These are phyloP conservation scores for Hypoxylon sp. DNA, from an alignment of 2,329 filamentous ascomycete genomes.

Conservation along the genomic window DNA sequence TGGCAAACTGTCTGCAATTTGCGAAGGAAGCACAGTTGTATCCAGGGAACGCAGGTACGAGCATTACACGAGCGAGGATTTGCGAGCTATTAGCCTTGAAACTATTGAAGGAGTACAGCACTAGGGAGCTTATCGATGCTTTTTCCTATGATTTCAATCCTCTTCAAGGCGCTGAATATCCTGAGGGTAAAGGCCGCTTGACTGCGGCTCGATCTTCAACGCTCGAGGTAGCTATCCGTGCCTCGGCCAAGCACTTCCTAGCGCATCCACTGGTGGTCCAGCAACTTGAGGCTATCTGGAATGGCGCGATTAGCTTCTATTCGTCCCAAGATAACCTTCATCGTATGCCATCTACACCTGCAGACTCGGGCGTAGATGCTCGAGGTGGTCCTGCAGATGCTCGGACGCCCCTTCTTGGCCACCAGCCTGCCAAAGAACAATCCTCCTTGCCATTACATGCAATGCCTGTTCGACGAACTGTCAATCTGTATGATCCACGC, in stretches of 20 bases:
- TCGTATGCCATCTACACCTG: conserved; percentile 63
- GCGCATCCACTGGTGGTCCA: conserved; percentile 93
- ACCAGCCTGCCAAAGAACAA: conserved; percentile 53
- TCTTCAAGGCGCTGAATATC: conserved; percentile 74
- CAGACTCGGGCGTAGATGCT: conserved; percentile 45
- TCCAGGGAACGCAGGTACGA: conserved; percentile 87
- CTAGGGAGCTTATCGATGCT: conserved; percentile 91
- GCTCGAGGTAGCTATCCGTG: conserved; percentile 91
- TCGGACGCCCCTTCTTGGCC: conserved; percentile 67
- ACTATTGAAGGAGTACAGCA: conserved; percentile 89
- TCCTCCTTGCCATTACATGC: conserved; percentile 54
- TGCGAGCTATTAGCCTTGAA: conserved; percentile 94
- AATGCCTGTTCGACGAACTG: conserved; percentile 75
- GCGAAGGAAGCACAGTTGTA: conserved; percentile 86
- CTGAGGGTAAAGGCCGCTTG: conserved; percentile 60
- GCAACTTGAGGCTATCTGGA: conserved; percentile 98
- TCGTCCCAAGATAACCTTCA: conserved; percentile 89
- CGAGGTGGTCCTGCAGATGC: conserved; percentile 58
- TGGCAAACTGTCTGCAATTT: conserved; percentile 96
- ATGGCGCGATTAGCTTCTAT: conserved; percentile 94
- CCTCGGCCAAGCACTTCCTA: conserved; percentile 92
- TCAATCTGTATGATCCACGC: conserved; percentile 89
- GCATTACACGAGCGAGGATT: conserved; percentile 86
- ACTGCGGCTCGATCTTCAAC: conserved; percentile 86
- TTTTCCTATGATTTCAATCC: conserved; percentile 96